These are phyloP conservation scores for Davidsoniella australis DNA, from an alignment of 2,329 filamentous ascomycete species.

Conservation along the genomic window DNA sequence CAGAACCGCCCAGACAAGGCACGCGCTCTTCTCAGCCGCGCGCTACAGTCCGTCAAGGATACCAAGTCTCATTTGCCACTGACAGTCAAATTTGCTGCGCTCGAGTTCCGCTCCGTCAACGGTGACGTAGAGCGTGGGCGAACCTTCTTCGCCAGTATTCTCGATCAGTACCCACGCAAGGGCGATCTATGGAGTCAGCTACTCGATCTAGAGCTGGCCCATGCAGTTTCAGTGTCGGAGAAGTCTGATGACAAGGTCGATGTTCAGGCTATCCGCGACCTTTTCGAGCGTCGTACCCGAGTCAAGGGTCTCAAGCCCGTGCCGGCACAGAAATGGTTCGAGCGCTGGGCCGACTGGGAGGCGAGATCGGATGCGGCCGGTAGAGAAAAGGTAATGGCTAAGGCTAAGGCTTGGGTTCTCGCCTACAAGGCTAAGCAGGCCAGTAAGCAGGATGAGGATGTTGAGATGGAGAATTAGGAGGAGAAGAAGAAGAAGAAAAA, in stretches of 20 bases:
- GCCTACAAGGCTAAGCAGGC: conserved; percentile 29
- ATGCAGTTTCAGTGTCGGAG: conserved; percentile 34
- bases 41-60: conserved; percentile 61
- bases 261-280: conserved; percentile 44
- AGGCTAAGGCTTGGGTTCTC: conserved; percentile 40
- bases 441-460: conserved; percentile 16
- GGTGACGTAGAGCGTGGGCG: conserved; percentile 82
- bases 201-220: conserved; percentile 63
- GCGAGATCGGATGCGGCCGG: conserved; percentile 52
- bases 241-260: conserved; percentile 33
- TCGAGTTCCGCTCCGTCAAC: conserved; percentile 73
- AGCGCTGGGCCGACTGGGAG: conserved; percentile 83
- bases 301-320: conserved; percentile 60
- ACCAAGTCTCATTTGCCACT: conserved; percentile 46
- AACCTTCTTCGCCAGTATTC: conserved; percentile 80
- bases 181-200: conserved; percentile 88
- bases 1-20: conserved; percentile 53
- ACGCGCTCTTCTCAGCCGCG: conserved; percentile 62
- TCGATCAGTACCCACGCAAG: conserved; percentile 74
- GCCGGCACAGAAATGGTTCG: conserved; percentile 76
- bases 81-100: conserved; percentile 72
- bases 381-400: conserved; percentile 51
- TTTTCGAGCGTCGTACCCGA: conserved; percentile 67
- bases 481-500: not conserved
- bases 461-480: conserved; percentile 16